Conservation (phyloP, 441 rosid genomes). For the Croton setiger region DNA sequence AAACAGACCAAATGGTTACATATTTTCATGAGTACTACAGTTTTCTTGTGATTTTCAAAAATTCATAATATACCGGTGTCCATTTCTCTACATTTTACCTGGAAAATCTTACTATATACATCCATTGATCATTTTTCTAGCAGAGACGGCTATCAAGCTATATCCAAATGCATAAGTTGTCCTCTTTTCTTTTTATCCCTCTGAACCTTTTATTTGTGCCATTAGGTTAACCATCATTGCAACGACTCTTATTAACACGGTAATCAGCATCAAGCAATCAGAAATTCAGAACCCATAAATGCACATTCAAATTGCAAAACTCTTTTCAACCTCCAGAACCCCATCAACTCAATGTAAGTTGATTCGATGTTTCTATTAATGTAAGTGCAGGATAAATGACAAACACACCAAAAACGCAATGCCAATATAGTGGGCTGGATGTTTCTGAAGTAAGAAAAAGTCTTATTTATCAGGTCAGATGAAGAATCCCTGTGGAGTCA, state of each 20-base stretch:
- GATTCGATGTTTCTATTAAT: not conserved
- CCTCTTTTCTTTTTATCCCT: not conserved
- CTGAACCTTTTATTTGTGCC: too few relatives aligned
- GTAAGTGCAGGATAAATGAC: not conserved
- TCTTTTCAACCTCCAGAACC: not conserved
- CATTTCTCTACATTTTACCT: not conserved
- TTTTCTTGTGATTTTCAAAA: not conserved
- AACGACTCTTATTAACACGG: not conserved
- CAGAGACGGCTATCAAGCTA: not conserved
- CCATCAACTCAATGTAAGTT: not conserved
- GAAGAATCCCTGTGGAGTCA: not conserved
- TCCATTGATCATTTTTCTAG: not conserved
- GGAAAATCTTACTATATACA: not conserved
- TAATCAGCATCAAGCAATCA: not conserved
- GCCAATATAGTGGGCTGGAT: not conserved
- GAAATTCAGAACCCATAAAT: not conserved
- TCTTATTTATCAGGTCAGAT: not conserved
- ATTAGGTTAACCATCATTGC: not conserved
- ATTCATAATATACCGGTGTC: not conserved
- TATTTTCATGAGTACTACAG: not conserved
- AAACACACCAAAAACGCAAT: not conserved
- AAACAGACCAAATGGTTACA: not conserved
- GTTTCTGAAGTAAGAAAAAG: not conserved
- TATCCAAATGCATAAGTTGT: not conserved
- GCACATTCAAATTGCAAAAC: not conserved